phyloP scores from a whole-genome alignment of 345 rosid genomes.

The Odontarrhena argentea region DNA sequence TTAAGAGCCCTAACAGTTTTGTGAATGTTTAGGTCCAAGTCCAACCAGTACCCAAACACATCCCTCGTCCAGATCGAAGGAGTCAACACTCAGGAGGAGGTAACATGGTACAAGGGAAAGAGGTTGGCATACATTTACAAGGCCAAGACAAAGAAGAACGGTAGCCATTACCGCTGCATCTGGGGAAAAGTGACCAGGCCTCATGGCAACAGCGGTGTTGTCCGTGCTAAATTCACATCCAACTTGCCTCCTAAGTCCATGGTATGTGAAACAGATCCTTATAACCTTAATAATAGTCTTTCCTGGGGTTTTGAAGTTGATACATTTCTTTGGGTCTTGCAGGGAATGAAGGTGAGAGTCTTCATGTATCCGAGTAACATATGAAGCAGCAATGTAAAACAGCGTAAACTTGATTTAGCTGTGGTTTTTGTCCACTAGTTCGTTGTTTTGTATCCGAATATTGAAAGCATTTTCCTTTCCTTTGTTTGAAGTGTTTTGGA shows the following conservation, averaged over 20 bases:
- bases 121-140: conserved; percentile 62
- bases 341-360: conserved; percentile 64
- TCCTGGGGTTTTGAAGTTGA: background rate
- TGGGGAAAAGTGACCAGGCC: conserved; percentile 73
- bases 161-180: conserved; percentile 58
- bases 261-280: conserved; percentile 39
- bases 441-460: conserved; percentile 35
- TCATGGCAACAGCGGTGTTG: conserved; percentile 74
- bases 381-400: conserved; percentile 31
- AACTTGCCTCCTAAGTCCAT: conserved; percentile 73
- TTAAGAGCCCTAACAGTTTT: background rate
- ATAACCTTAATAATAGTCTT: background rate
- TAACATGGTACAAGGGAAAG: conserved; percentile 60
- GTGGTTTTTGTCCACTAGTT: conserved; percentile 35
- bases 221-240: conserved; percentile 69
- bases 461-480: conserved; percentile 28
- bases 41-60: conserved; percentile 75
- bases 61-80: conserved; percentile 71
- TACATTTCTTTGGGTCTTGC: background rate
- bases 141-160: conserved; percentile 58
- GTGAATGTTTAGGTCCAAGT: conserved; percentile 54
- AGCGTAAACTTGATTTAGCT: conserved; percentile 32
- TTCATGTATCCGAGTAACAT: conserved; percentile 61
- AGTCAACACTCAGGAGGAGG: conserved; percentile 61
- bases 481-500: conserved; percentile 38